Evolutionary conservation across 345 rosid species (phyloP), one percentile per base, ranked within the genome.

Genomic region (Gossypium mustelinum): DNA sequence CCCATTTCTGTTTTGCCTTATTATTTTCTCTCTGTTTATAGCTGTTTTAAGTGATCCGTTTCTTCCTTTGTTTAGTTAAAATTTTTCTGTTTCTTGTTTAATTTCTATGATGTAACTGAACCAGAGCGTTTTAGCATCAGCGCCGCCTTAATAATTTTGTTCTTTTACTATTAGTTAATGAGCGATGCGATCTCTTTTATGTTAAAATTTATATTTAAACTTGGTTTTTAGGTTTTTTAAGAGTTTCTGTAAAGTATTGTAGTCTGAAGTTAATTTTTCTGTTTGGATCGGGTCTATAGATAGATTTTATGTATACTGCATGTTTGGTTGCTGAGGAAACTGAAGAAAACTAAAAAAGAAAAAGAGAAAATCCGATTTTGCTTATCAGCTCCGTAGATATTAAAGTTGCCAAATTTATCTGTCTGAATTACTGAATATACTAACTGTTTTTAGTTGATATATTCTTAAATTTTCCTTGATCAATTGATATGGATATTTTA

Each of bases 271-370:
- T 18, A 73, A 5, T 76, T 55, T 2, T 25, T 10, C 18, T 76
- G 51, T 68, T 68, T 60, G 78, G 70, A 52, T 72, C 77, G 71
- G 70, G 68, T 64, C 9, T 10, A 18, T 57, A 47, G 51, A 52
- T 64, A 51, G 51, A 64, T 45, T 79, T 62, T 54, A n/a, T 27
- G 76, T 14, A 58, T 70, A 11, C 43, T 57, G 27, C 70, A 56
- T 74, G 76, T 70, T 72, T 77, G 75, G 81, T 72, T 81, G 79
- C 65, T 52, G 54, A 61, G 75, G 70, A 83, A 78, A 27, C 75
- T 50, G 24, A 25, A 20, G 39, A 27, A 68, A 68, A 24, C 1
- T 2, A 13, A 68, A 45, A 22, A 9, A 17, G 39, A 34, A 4
- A 63, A 63, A 18, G 3, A 2, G 13, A 29, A 43, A 29, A 39